Conservation (phyloP, 2,329 filamentous ascomycete genomes). For the Fusarium nurragi region DNA sequence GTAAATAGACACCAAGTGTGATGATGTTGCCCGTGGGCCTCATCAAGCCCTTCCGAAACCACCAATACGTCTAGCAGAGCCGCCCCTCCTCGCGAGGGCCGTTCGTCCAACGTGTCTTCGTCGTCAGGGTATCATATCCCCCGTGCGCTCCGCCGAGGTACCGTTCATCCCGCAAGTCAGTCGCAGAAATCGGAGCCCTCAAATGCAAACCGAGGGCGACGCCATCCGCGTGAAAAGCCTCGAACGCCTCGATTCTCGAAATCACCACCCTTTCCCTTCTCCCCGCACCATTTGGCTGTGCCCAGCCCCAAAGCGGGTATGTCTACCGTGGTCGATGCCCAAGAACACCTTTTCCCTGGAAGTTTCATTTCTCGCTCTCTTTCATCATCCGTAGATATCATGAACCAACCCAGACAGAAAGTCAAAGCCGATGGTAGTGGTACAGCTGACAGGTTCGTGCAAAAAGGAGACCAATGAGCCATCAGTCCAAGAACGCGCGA, state of each 20-base stretch:
- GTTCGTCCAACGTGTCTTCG: constrained; percentile 49
- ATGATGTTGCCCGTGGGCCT: constrained; percentile 24
- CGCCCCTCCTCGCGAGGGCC: constrained; percentile 43
- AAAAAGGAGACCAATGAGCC: constrained; percentile 37
- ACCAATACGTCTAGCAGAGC: constrained; percentile 42
- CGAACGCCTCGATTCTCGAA: constrained; percentile 41
- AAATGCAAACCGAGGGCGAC: constrained; percentile 41
- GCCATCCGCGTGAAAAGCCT: constrained; percentile 42
- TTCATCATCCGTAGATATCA: constrained; percentile 46
- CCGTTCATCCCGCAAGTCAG: constrained; percentile 41
- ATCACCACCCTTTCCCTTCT: constrained; percentile 27
- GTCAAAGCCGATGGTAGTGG: constrained; percentile 46
- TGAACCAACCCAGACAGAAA: constrained; percentile 46
- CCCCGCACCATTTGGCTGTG: constrained; percentile 36
- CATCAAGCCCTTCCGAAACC: constrained; percentile 23
- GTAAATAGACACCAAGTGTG: constrained; percentile 22
- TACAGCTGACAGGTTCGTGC: constrained; percentile 43
- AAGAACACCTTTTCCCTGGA: constrained; percentile 38
- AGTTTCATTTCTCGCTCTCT: constrained; percentile 41
- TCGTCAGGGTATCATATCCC: constrained; percentile 52
- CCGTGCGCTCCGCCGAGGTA: constrained; percentile 39
- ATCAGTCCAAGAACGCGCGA: constrained; percentile 26
- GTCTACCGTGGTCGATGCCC: constrained; percentile 43
- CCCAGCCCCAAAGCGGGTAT: constrained; percentile 38
- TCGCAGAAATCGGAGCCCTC: constrained; percentile 43